Percentiles rank a stretch among this genome's conserved stretches.
phyloP scores from a whole-genome alignment of 2,329 filamentous ascomycete species.

The Neonectria magnoliae region DNA sequence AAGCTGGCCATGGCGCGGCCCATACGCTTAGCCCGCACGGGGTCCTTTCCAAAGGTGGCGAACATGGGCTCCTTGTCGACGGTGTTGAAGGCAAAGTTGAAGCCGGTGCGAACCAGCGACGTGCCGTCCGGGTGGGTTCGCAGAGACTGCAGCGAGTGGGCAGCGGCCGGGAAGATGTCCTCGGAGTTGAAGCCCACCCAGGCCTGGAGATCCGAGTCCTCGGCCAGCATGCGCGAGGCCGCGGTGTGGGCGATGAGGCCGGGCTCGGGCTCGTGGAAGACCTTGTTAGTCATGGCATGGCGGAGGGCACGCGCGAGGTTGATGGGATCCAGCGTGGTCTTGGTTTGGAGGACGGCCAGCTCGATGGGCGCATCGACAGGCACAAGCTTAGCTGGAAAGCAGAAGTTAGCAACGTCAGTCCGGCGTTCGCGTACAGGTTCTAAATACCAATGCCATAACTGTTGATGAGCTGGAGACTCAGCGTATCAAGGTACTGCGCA shows the following conservation, averaged over 20 bases:
- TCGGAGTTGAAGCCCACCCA: constrained; percentile 67
- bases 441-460: constrained; percentile 59
- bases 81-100: constrained; percentile 61
- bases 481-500: constrained; percentile 58
- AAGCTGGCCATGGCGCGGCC: constrained; percentile 65
- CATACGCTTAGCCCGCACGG: constrained; percentile 60
- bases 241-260: constrained; percentile 65
- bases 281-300: constrained; percentile 65
- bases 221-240: constrained; percentile 60
- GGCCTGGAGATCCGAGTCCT: constrained; percentile 58
- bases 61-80: constrained; percentile 64
- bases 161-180: constrained; percentile 62
- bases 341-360: constrained; percentile 56
- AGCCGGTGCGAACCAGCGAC: constrained; percentile 59
- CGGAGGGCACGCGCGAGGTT: constrained; percentile 63
- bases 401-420: constrained; percentile 3
- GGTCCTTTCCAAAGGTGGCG: constrained; percentile 60
- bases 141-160: constrained; percentile 58
- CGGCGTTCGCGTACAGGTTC: not conserved
- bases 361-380: constrained; percentile 58
- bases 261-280: constrained; percentile 63
- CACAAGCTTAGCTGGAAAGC: constrained; percentile 57
- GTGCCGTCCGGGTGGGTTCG: constrained; percentile 58
- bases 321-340: constrained; percentile 57
- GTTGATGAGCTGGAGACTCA: constrained; percentile 62